Evolutionary conservation across 176 grass and related monocot species (phyloP).

Genomic region (Guadua angustifolia): DNA sequence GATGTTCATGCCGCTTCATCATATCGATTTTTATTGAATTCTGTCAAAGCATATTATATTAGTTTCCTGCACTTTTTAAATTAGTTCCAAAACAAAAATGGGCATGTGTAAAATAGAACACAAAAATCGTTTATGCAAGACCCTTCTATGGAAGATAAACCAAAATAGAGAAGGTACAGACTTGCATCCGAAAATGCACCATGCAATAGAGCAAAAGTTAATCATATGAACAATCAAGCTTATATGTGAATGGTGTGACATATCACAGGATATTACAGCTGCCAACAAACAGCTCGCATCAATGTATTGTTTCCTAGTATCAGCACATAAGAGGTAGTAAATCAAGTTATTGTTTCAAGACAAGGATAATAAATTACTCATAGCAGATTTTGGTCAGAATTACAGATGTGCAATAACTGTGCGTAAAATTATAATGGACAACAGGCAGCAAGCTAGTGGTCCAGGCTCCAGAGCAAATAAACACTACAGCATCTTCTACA

Average conservation of each 20-base stretch:
- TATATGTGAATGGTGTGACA: neutral
- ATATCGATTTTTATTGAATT: conserved; percentile 68
- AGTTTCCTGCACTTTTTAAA: conserved; percentile 11
- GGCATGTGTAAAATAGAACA: neutral
- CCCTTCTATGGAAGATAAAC: neutral
- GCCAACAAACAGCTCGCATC: neutral
- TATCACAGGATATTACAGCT: conserved; percentile 14
- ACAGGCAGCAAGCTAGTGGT: neutral
- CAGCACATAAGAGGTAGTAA: conserved; percentile 10
- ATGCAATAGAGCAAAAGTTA: neutral
- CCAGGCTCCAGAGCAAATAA: neutral
- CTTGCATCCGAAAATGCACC: neutral
- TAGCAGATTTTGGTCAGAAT: neutral
- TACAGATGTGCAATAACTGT: neutral
- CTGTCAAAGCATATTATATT: conserved; percentile 43
- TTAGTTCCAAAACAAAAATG: neutral
- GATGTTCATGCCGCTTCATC: conserved; percentile 70
- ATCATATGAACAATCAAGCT: neutral
- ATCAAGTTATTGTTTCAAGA: neutral
- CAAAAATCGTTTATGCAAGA: neutral
- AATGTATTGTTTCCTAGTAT: neutral
- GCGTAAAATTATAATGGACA: neutral
- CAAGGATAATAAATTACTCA: neutral
- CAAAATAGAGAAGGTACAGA: neutral
- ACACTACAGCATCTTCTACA: neutral